Evolutionary conservation across 2,329 filamentous ascomycete species (phyloP).

Genomic region (Pseudocercospora musae): DNA sequence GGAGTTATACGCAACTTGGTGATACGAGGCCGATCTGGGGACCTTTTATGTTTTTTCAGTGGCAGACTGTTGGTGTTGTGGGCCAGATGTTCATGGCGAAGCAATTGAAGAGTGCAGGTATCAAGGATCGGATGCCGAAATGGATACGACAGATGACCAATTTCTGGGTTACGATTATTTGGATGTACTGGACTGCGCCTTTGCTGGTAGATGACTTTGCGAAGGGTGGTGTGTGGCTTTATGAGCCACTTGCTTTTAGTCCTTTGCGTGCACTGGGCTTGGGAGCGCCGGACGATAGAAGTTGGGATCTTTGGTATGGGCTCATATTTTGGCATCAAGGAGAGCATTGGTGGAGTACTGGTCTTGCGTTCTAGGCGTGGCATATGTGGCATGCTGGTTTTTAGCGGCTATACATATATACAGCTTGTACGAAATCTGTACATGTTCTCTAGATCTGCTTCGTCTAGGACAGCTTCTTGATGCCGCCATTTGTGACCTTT

Average conservation of each 20-base stretch:
- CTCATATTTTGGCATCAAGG: slow-evolving; percentile 59
- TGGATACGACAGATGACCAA: slow-evolving; percentile 56
- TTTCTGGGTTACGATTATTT: slow-evolving; percentile 58
- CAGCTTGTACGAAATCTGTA: not conserved
- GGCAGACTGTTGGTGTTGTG: slow-evolving; percentile 65
- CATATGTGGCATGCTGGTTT: not conserved
- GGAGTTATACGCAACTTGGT: slow-evolving; percentile 65
- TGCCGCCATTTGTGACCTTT: slow-evolving; percentile 15
- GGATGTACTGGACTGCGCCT: slow-evolving; percentile 65
- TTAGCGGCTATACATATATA: slow-evolving; percentile 3
- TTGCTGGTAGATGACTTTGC: slow-evolving; percentile 75
- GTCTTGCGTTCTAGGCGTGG: slow-evolving; percentile 42
- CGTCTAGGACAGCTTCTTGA: slow-evolving; percentile 18
- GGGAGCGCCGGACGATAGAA: slow-evolving; percentile 58
- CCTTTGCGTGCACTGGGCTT: slow-evolving; percentile 63
- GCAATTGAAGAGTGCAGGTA: slow-evolving; percentile 27
- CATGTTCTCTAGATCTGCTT: not conserved
- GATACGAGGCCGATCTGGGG: slow-evolving; percentile 54
- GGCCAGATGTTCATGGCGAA: slow-evolving; percentile 52
- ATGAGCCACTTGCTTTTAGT: slow-evolving; percentile 78
- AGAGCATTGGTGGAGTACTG: slow-evolving; percentile 62
- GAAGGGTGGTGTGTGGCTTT: slow-evolving; percentile 70
- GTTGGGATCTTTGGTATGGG: slow-evolving; percentile 64
- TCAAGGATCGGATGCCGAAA: slow-evolving; percentile 41
- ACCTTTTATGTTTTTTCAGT: slow-evolving; percentile 65